phyloP scores from a whole-genome alignment of 805 yeast genomes.

The Metschnikowia kunwiensis region DNA sequence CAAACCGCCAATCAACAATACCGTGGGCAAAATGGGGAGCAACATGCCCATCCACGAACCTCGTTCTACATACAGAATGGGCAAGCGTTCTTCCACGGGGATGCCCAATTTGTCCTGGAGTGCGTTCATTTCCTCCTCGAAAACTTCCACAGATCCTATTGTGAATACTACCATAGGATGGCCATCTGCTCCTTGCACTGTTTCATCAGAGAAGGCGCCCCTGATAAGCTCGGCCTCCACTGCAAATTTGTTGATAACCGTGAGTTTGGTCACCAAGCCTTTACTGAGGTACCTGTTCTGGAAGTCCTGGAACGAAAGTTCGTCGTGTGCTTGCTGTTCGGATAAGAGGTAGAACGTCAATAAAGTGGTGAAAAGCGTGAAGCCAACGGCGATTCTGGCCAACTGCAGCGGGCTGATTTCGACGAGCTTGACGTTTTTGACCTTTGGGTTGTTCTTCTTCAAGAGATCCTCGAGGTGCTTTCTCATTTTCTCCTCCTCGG shows the following conservation, averaged over 20 bases:
- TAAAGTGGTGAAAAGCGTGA: slow-evolving; percentile 22
- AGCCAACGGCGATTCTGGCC: slow-evolving; percentile 10
- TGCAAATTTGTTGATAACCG: slow-evolving; percentile 66
- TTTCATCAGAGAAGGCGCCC: slow-evolving; percentile 41
- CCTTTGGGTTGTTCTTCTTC: slow-evolving; percentile 29
- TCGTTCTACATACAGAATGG: slow-evolving; percentile 70
- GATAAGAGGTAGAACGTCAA: slow-evolving; percentile 13
- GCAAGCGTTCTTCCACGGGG: slow-evolving; percentile 68
- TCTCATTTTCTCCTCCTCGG: slow-evolving; percentile 33
- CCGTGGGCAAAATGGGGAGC: slow-evolving; percentile 76
- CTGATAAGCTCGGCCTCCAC: slow-evolving; percentile 66
- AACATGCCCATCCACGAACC: slow-evolving; percentile 61
- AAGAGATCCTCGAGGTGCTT: slow-evolving; percentile 33
- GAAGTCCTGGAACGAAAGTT: slow-evolving; percentile 74
- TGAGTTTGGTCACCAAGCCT: slow-evolving; percentile 71
- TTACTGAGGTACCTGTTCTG: slow-evolving; percentile 71
- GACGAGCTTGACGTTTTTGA: slow-evolving; percentile 31
- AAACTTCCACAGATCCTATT: slow-evolving; percentile 81
- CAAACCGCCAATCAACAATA: slow-evolving; percentile 74
- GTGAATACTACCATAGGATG: slow-evolving; percentile 63
- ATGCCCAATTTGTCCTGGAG: slow-evolving; percentile 69
- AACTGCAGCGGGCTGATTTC: slow-evolving; percentile 18
- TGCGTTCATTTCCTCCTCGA: slow-evolving; percentile 77
- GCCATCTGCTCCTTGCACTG: slow-evolving; percentile 37
- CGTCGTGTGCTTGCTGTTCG: slow-evolving; percentile 21